Conservation (phyloP, 179 eudicot genomes). For the Beta lomatogona region DNA sequence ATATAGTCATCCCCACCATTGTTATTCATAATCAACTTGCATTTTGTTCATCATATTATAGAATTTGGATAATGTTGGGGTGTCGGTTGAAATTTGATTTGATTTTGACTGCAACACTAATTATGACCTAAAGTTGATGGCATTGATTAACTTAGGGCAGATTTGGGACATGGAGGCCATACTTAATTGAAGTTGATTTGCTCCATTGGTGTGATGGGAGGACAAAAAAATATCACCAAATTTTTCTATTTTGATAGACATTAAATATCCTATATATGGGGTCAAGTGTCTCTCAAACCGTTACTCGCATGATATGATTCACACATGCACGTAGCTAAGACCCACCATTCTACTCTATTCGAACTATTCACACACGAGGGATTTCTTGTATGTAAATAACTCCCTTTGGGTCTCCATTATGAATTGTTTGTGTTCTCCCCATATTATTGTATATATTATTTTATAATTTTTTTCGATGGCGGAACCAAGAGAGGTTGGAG, state of each 20-base stretch:
- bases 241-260: background rate
- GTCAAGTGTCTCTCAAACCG: background rate
- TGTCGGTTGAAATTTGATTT: background rate
- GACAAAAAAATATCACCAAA: conserved; percentile 7
- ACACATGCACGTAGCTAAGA: conserved; percentile 23
- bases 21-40: too few species aligned
- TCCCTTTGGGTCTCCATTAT: too few species aligned
- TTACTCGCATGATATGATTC: conserved; percentile 23
- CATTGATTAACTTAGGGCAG: background rate
- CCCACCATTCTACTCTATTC: background rate
- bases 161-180: background rate
- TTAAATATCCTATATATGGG: background rate
- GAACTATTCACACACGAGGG: too few species aligned
- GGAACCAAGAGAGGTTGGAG: too few species aligned
- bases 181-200: conserved; percentile 8
- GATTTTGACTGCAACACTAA: background rate
- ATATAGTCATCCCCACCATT: too few species aligned
- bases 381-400: too few species aligned
- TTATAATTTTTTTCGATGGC: too few species aligned
- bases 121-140: background rate
- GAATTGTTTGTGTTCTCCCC: too few species aligned
- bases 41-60: background rate
- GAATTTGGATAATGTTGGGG: background rate
- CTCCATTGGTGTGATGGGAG: background rate
- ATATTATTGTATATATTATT: too few species aligned